These are phyloP conservation scores for Eimeria acervulina DNA, from an alignment of 169 alveolate species.

Conservation along the genomic window DNA sequence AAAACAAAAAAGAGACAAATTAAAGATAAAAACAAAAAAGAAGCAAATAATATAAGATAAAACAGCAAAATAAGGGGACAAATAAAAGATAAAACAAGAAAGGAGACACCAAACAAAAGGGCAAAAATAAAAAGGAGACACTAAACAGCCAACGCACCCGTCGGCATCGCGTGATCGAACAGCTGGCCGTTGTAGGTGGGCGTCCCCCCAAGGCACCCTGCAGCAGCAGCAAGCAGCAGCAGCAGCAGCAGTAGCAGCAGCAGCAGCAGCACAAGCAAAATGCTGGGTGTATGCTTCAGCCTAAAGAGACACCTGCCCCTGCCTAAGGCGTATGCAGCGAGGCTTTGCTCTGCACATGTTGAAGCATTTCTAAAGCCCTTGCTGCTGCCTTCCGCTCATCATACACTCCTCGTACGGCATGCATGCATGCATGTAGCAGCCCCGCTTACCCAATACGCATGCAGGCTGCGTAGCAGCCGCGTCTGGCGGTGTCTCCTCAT, in stretches of 20 bases:
- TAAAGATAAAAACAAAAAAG: too few relatives aligned
- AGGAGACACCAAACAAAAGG: not conserved
- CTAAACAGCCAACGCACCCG: constrained; percentile 40
- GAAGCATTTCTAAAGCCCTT: not conserved
- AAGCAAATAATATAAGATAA: not conserved
- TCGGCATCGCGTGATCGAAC: constrained; percentile 84
- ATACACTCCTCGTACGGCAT: too few relatives aligned
- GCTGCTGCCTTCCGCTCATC: too few relatives aligned
- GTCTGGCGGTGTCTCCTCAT: constrained; percentile 68
- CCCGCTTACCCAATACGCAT: constrained; percentile 53
- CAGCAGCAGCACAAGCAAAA: not conserved
- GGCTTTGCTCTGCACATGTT: not conserved
- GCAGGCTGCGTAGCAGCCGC: constrained; percentile 41
- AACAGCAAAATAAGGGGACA: not conserved
- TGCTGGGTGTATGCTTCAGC: not conserved
- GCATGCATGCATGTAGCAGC: not conserved
- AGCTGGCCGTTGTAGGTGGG: constrained; percentile 78
- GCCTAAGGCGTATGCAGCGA: not conserved
- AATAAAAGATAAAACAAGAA: not conserved
- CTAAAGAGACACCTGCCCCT: not conserved
- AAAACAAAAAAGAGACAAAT: too few relatives aligned
- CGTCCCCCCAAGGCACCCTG: constrained; percentile 68
- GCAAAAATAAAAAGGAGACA: not conserved
- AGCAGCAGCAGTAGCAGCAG: constrained; percentile 4
- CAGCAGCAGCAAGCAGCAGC: constrained; percentile 17